These are phyloP conservation scores for Cutaneotrichosporon daszewskae DNA, from an alignment of 1,284 basidiomycete species.

Conservation along the genomic window DNA sequence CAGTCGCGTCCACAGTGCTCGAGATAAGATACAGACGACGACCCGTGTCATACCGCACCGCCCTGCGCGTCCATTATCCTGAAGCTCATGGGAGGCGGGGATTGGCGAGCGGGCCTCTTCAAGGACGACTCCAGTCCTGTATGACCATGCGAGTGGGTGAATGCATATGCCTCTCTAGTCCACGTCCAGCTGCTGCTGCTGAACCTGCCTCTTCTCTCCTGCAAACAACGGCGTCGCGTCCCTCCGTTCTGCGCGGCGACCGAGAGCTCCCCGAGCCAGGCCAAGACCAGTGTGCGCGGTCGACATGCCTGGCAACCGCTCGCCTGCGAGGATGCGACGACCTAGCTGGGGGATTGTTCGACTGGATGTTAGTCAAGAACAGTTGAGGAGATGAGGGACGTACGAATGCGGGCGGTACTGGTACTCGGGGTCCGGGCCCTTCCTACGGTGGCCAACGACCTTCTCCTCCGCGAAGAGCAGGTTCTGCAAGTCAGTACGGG, in stretches of 20 bases:
- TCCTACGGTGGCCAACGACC: conserved; percentile 2
- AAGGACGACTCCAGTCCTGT: too few relatives aligned
- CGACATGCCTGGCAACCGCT: conserved; percentile 40
- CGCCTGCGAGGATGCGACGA: conserved; percentile 34
- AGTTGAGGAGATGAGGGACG: too few relatives aligned
- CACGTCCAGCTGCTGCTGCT: not conserved
- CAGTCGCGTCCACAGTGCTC: too few relatives aligned
- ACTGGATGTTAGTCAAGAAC: too few relatives aligned
- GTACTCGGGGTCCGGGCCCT: conserved; percentile 1
- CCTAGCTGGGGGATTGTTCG: conserved; percentile 24
- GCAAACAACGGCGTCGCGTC: conserved; percentile 17
- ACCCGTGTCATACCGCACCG: too few relatives aligned
- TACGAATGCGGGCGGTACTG: not conserved
- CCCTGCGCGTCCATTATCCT: too few relatives aligned
- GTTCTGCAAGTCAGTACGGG: conserved; percentile 24
- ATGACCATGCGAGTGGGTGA: too few relatives aligned
- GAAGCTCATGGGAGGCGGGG: too few relatives aligned
- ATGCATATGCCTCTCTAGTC: not conserved
- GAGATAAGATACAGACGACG: too few relatives aligned
- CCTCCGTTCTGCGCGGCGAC: conserved; percentile 8
- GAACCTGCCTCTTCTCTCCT: not conserved
- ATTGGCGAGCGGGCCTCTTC: too few relatives aligned
- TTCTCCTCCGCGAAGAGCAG: conserved; percentile 19
- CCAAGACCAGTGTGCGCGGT: conserved; percentile 37
- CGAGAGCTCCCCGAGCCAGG: conserved; percentile 40